phyloP scores from a whole-genome alignment of 1,284 basidiomycete genomes.

The Volvariella surrecta region DNA sequence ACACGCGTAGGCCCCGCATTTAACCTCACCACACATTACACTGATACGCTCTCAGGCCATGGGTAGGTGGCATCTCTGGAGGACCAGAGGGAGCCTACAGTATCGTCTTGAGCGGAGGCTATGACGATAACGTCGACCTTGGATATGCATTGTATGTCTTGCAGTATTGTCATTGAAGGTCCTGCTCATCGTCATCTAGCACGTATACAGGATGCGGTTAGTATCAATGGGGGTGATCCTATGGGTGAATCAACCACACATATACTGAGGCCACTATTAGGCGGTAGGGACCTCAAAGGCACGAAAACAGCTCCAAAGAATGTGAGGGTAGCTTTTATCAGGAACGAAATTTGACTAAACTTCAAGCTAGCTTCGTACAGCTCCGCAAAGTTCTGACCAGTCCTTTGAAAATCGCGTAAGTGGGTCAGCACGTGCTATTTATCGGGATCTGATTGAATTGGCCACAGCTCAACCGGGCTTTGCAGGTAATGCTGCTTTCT shows the following conservation, averaged over 20 bases:
- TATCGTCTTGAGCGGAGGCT: slow-evolving; percentile 76
- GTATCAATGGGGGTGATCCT: slow-evolving; percentile 4
- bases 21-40: background rate
- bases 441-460: slow-evolving; percentile 3
- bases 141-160: slow-evolving; percentile 71
- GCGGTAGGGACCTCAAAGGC: slow-evolving; percentile 76
- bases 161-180: background rate
- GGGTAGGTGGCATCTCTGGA: slow-evolving; percentile 70
- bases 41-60: slow-evolving; percentile 37
- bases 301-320: slow-evolving; percentile 73
- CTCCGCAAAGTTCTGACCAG: slow-evolving; percentile 75
- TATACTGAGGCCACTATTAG: slow-evolving; percentile 21
- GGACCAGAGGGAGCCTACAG: slow-evolving; percentile 66
- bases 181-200: slow-evolving; percentile 23
- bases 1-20: slow-evolving; percentile 51
- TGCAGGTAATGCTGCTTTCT: slow-evolving; percentile 41
- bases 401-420: slow-evolving; percentile 56
- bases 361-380: slow-evolving; percentile 81
- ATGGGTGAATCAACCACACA: background rate
- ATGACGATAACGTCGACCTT: slow-evolving; percentile 77
- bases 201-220: slow-evolving; percentile 70
- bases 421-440: slow-evolving; percentile 4
- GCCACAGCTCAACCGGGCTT: slow-evolving; percentile 47
- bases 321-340: slow-evolving; percentile 37
- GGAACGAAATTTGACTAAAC: too few species aligned